Percentiles rank a stretch among this genome's conserved stretches.
These are phyloP conservation scores for Curvularia hawaiiensis DNA, from an alignment of 2,329 filamentous ascomycete species.

Conservation along the genomic window DNA sequence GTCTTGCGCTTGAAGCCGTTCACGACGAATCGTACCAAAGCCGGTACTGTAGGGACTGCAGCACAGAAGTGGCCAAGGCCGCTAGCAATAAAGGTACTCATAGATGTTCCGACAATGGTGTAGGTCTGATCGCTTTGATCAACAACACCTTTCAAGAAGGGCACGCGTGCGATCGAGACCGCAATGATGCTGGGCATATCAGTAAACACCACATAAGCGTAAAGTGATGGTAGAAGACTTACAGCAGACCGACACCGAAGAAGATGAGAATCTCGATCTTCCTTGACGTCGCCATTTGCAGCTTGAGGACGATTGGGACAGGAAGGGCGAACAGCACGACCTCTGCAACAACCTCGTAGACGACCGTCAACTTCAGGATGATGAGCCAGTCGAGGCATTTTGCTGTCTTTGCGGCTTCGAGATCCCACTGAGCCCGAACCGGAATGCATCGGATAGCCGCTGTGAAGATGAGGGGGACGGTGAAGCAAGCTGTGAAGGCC, in stretches of 20 bases:
- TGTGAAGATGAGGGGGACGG: conserved; percentile 3
- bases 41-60: conserved; percentile 5
- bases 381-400: conserved; percentile 7
- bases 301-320: conserved; percentile 6
- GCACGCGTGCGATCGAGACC: conserved; percentile 1
- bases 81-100: conserved; percentile 5
- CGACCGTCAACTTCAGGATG: conserved; percentile 5
- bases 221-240: not conserved
- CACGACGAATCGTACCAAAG: conserved; percentile 2
- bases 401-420: conserved; percentile 5
- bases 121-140: conserved; percentile 9
- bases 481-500: conserved; percentile 8
- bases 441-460: conserved; percentile 7
- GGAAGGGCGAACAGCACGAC: conserved; percentile 9
- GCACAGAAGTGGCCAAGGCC: conserved; percentile 8
- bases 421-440: conserved; percentile 2
- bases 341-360: conserved; percentile 7
- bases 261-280: conserved; percentile 6
- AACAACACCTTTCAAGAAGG: conserved; percentile 7
- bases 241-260: conserved; percentile 6
- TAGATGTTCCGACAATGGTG: conserved; percentile 5
- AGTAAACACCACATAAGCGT: not conserved
- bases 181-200: conserved; percentile 4
- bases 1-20: conserved; percentile 6
- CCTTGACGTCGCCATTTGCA: conserved; percentile 8